Conservation (phyloP, 768 basidiomycete genomes). For the Macrolepiota fuliginosa region DNA sequence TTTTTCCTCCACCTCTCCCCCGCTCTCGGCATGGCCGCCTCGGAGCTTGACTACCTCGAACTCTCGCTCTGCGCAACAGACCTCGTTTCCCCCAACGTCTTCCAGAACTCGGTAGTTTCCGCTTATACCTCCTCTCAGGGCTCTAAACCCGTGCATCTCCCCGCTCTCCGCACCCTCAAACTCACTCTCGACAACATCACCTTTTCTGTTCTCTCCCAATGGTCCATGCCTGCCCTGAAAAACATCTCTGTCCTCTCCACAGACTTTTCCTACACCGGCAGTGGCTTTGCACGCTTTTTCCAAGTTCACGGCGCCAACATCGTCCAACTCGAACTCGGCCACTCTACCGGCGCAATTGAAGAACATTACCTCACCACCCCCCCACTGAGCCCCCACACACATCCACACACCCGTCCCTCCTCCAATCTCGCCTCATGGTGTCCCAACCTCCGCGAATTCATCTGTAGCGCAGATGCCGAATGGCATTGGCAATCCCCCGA, state of each 20-base stretch:
- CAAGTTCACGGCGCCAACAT: conserved; percentile 60
- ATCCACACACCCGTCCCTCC: conserved; percentile 26
- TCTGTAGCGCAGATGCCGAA: conserved; percentile 74
- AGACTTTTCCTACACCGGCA: conserved; percentile 68
- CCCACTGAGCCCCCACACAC: conserved; percentile 26
- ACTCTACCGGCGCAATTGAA: conserved; percentile 63
- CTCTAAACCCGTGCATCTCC: conserved; percentile 43
- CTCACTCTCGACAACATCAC: conserved; percentile 71
- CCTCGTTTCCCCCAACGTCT: conserved; percentile 26
- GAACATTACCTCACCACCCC: conserved; percentile 62
- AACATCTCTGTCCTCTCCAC: conserved; percentile 68
- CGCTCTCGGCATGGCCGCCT: conserved; percentile 48
- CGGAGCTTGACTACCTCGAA: conserved; percentile 64
- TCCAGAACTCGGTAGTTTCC: conserved; percentile 14
- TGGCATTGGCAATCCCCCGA: conserved; percentile 81
- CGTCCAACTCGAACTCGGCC: conserved; percentile 68
- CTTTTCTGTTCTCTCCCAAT: conserved; percentile 61
- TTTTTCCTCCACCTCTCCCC: conserved; percentile 54
- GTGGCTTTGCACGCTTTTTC: conserved; percentile 66
- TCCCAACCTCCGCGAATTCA: conserved; percentile 66
- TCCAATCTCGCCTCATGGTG: conserved; percentile 57
- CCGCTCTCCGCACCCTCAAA: conserved; percentile 65
- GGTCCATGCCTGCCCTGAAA: conserved; percentile 61
- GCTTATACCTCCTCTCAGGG: conserved; percentile 21
- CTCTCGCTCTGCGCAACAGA: conserved; percentile 56